Percentiles rank a stretch among this genome's conserved stretches.
Evolutionary conservation across 345 rosid genomes (phyloP).

Genomic region (Carallia brachiata): DNA sequence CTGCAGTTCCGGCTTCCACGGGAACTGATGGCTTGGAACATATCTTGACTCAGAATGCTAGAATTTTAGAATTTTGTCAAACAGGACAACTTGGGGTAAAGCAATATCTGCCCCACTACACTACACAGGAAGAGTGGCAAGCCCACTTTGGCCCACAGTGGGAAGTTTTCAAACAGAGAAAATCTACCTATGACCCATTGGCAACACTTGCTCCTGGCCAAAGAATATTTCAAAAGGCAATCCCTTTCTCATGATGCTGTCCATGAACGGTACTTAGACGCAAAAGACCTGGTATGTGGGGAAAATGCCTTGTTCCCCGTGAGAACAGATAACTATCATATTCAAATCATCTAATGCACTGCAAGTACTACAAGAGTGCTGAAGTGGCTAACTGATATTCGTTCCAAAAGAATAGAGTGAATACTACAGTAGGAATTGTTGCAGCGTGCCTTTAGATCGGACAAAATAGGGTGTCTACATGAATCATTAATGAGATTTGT

Average conservation of each 20-base stretch:
- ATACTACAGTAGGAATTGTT: too few relatives aligned
- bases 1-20: slow-evolving; percentile 72
- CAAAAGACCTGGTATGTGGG: slow-evolving; percentile 20
- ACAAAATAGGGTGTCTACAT: too few relatives aligned
- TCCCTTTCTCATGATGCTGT: slow-evolving; percentile 43
- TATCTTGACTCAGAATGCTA: slow-evolving; percentile 62
- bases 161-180: slow-evolving; percentile 67
- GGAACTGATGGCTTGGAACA: slow-evolving; percentile 71
- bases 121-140: slow-evolving; percentile 72
- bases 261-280: slow-evolving; percentile 4
- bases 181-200: slow-evolving; percentile 72
- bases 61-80: slow-evolving; percentile 63
- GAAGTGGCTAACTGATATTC: slow-evolving; percentile 19
- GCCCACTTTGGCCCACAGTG: slow-evolving; percentile 76
- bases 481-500: too few relatives aligned
- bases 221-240: slow-evolving; percentile 65
- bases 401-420: slow-evolving; percentile 4
- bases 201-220: slow-evolving; percentile 96
- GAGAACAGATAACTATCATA: slow-evolving; percentile 27
- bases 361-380: slow-evolving; percentile 23
- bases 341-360: slow-evolving; percentile 23
- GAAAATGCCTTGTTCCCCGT: slow-evolving; percentile 22
- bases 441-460: too few relatives aligned
- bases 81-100: slow-evolving; percentile 59
- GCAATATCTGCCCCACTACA: slow-evolving; percentile 89